phyloP scores from a whole-genome alignment of 306 rosid species.

The Pterocarpus macrocarpus region DNA sequence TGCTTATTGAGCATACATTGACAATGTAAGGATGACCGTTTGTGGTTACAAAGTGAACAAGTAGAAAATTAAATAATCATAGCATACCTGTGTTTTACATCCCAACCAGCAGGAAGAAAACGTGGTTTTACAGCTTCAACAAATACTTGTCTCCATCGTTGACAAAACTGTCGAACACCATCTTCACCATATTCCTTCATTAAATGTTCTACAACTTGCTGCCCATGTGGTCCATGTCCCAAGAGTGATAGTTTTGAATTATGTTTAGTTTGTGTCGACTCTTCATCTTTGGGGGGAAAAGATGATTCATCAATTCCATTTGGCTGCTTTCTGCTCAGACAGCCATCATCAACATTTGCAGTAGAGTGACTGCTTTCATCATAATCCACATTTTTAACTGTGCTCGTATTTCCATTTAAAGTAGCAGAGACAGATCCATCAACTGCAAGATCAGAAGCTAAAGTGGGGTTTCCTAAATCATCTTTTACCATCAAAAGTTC shows the following conservation, averaged over 20 bases:
- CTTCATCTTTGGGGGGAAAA: conserved; percentile 41
- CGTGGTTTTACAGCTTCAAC: conserved; percentile 85
- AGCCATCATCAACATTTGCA: conserved; percentile 46
- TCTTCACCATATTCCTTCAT: conserved; percentile 76
- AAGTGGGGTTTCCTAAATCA: conserved; percentile 44
- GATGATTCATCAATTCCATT: conserved; percentile 49
- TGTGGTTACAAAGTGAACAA: conserved; percentile 10
- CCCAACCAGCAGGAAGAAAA: conserved; percentile 93
- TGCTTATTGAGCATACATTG: conserved; percentile 27
- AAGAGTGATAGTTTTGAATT: conserved; percentile 77
- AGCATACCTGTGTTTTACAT: conserved; percentile 89
- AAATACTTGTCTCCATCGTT: conserved; percentile 94
- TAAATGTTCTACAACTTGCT: conserved; percentile 85
- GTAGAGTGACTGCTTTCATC: conserved; percentile 36
- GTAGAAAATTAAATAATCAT: conserved; percentile 23
- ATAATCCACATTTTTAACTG: conserved; percentile 44
- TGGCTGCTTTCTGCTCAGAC: conserved; percentile 39
- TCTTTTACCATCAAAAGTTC: conserved; percentile 43
- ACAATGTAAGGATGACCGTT: conserved; percentile 1
- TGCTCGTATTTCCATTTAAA: conserved; percentile 41
- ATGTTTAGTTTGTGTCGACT: conserved; percentile 52
- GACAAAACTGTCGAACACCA: conserved; percentile 81
- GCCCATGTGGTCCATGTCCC: conserved; percentile 99
- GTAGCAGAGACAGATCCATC: conserved; percentile 49
- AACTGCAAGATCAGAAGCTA: conserved; percentile 50